phyloP scores from a whole-genome alignment of 306 rosid species.

The Prinsepia uniflora region DNA sequence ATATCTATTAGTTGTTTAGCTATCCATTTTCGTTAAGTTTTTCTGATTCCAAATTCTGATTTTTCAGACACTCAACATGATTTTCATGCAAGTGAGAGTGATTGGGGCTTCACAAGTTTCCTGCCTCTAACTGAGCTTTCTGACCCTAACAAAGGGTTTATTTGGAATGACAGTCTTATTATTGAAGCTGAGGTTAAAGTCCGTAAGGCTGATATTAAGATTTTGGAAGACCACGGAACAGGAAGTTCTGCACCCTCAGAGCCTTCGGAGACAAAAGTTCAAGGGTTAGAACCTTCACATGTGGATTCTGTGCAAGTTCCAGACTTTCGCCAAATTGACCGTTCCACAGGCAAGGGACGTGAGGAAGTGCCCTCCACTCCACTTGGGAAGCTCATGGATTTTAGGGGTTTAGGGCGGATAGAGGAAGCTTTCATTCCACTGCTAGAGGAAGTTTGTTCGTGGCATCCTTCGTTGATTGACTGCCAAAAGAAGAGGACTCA shows the following conservation, averaged over 20 bases:
- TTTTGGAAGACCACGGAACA: neutral
- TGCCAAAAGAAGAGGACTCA: neutral
- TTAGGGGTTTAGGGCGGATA: neutral
- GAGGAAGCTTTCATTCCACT: neutral
- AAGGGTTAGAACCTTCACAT: no score
- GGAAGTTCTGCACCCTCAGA: neutral
- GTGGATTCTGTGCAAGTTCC: neutral
- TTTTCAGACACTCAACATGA: neutral
- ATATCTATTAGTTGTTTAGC: neutral
- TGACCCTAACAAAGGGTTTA: neutral
- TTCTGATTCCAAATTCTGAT: neutral
- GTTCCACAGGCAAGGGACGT: neutral
- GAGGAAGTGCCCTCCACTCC: neutral
- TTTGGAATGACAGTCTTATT: neutral
- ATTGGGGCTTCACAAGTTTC: neutral
- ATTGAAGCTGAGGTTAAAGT: neutral
- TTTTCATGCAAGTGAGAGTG: neutral
- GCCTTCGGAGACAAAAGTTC: no score
- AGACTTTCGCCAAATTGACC: neutral
- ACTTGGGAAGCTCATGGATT: neutral
- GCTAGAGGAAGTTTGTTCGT: slow-evolving; percentile 1
- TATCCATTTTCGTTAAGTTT: neutral
- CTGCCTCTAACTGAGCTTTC: neutral
- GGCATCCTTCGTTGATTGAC: neutral
- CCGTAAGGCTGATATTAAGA: neutral